Evolutionary conservation across 768 basidiomycete species (phyloP).

Genomic region (Xerocomellus chrysenteron): DNA sequence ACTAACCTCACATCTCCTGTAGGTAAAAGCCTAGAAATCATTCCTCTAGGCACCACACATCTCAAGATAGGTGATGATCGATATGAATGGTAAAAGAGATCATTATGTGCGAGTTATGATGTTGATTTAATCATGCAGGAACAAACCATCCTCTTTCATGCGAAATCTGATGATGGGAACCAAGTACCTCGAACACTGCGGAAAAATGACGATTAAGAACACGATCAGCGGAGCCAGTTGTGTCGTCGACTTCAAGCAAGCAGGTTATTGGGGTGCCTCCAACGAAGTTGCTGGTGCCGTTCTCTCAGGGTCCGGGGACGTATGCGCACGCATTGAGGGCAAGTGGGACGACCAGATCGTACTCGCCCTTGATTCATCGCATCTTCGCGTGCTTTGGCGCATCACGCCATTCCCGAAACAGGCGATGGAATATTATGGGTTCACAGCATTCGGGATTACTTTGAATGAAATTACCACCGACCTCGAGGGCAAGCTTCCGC

Average conservation of each 20-base stretch:
- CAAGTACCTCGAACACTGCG: slow-evolving; percentile 86
- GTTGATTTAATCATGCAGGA: slow-evolving; percentile 45
- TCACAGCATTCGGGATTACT: slow-evolving; percentile 76
- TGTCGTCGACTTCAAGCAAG: slow-evolving; percentile 82
- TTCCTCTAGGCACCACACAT: slow-evolving; percentile 70
- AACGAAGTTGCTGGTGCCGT: slow-evolving; percentile 71
- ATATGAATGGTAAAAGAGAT: slow-evolving; percentile 62
- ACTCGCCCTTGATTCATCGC: slow-evolving; percentile 63
- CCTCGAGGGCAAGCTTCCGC: slow-evolving; percentile 60
- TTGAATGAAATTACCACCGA: slow-evolving; percentile 78
- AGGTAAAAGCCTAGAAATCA: slow-evolving; percentile 91
- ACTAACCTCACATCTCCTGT: slow-evolving; percentile 17
- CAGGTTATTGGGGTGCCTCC: slow-evolving; percentile 77
- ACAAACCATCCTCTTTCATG: slow-evolving; percentile 85
- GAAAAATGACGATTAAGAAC: slow-evolving; percentile 76
- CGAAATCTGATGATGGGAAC: slow-evolving; percentile 88
- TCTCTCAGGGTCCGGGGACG: slow-evolving; percentile 50
- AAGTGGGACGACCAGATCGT: slow-evolving; percentile 86
- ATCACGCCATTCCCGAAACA: slow-evolving; percentile 72
- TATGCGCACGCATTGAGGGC: slow-evolving; percentile 70
- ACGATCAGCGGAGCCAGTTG: slow-evolving; percentile 53
- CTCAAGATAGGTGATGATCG: slow-evolving; percentile 65
- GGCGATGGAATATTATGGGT: slow-evolving; percentile 73
- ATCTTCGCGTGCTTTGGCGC: slow-evolving; percentile 78
- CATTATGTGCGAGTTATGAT: not conserved